Base-by-base conservation (phyloP, 208 protist genomes). In the Acanthamoeba royreba region DNA sequence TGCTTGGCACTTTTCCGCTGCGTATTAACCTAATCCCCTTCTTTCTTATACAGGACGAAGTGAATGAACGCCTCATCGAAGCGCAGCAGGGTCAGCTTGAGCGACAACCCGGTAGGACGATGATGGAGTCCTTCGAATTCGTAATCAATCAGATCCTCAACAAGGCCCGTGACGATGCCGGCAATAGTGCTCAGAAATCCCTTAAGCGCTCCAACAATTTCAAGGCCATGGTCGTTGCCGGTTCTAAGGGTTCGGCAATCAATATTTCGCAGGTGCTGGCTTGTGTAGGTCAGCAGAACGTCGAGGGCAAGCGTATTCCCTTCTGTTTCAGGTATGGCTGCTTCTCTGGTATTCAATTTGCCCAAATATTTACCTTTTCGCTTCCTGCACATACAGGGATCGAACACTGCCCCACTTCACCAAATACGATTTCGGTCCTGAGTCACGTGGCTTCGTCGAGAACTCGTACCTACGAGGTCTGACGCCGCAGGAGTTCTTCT, bases 231-330 rank as follows among this genome's bases (percentile, higher is more conserved):
- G 95, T 96, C 42, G 92, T 63, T 19, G 92, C 93, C 15, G 77
- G 77, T 1, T 74, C 63, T 38, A 99, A 99, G 95, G 99, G 99
- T 45, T 98, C 97, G 8, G 96, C 98, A 87, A 97, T 99, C 66
- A 99, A 99, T 96, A 99, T 99, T 93, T 98, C 98, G 42, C 99
- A 99, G 97, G 99, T 97, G 81, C 98, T 99, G 72, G 99, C 99
- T 2, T 99, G 99, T 96, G 99, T 99, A 22, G 99, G 99, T 17
- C 99, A 99, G 97, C 99, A 99, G 95, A 99, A 99, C 97, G 99
- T 99, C 45, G 99, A 99, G 83, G 99, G 99, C 63, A 98, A 99
- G 95, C 98, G 99, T 83, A 99, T 99, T 93, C 98, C 98, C 9
- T 99, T 98, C 96, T 98, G 98, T 77, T 99, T 99, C 90, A 97